Percentiles rank a stretch among this genome's conserved stretches.
phyloP scores from a whole-genome alignment of 148 eudicot species.

The Oxyria digyna region DNA sequence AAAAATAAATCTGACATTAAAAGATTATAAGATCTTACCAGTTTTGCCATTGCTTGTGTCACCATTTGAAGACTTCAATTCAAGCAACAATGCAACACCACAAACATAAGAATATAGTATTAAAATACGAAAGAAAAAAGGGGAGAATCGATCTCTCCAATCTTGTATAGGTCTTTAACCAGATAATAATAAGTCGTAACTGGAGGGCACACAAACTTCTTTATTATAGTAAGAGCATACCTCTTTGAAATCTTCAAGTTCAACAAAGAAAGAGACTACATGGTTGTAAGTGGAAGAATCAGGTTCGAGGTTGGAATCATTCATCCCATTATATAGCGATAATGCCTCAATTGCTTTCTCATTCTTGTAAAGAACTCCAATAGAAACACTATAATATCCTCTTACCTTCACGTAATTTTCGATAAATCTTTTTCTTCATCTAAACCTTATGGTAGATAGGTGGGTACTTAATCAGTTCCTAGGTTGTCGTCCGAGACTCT shows the following conservation, averaged over 20 bases:
- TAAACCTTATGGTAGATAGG: too few species aligned
- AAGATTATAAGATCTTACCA: too few species aligned
- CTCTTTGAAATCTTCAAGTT: constrained; percentile 48
- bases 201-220: constrained; percentile 46
- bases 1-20: too few species aligned
- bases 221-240: constrained; percentile 60
- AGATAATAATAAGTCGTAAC: constrained; percentile 54
- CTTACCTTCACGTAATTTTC: constrained; percentile 38
- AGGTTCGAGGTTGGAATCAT: constrained; percentile 35
- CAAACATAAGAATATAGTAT: too few species aligned
- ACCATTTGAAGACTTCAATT: too few species aligned
- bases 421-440: too few species aligned
- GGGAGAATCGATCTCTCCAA: constrained; percentile 65
- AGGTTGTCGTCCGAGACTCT: too few species aligned
- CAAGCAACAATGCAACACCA: too few species aligned
- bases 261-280: constrained; percentile 49
- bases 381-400: constrained; percentile 44
- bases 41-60: too few species aligned
- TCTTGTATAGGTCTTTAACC: constrained; percentile 62
- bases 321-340: constrained; percentile 46
- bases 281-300: constrained; percentile 53
- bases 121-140: too few species aligned
- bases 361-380: constrained; percentile 44
- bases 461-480: too few species aligned
- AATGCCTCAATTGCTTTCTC: constrained; percentile 46